Base-by-base conservation (phyloP, 495 filamentous ascomycete species). In the Penicillium fimorum region DNA sequence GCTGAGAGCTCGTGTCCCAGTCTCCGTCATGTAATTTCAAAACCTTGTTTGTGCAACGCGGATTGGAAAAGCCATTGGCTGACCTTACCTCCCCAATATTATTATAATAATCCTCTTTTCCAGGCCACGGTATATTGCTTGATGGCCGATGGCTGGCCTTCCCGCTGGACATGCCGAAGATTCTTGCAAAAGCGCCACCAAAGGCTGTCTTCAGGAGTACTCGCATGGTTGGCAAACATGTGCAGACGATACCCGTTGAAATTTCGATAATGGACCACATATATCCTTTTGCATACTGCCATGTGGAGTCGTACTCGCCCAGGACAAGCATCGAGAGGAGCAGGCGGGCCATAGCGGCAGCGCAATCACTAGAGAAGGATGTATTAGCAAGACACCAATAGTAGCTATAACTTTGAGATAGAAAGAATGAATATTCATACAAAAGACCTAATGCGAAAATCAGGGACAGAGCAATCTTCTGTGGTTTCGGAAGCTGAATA, bases 371-470 rank as follows among this genome's bases (percentile, higher is more conserved):
- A 30, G 13, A 43, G 15, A 27, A n/a, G 2, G 8, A 11, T 37
- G 27, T 35, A 25, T 50, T 38, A 50, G 48, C 18, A 50, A 11
- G 5, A 17, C 12, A 25, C 25, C 25, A 25, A 25, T n/a, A 5
- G 8, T 13, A 35, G 25, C 13, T 20, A 8, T 20, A 12, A 5
- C 4, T 15, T 53, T 32, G 35, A 56, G 38, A 33, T 56, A 18
- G 47, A 59, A 17, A 53, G n/a, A 56, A 58, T 2, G 40, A 5
- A 18, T 42, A 3, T 4, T 4, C 67, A 53, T 63, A 73, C 74
- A 69, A 70, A 32, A 67, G 57, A 12, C 73, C 74, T 7, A 76
- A 58, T 4, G 65, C 55, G 47, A 78, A 78, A 25, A 76, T 64
- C 15, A 61, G 55, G n/a, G 61, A 64, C 22, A 78, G 48, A 9